These are phyloP conservation scores for Verbascum thapsus DNA, from an alignment of 257 asterid species.

Conservation along the genomic window DNA sequence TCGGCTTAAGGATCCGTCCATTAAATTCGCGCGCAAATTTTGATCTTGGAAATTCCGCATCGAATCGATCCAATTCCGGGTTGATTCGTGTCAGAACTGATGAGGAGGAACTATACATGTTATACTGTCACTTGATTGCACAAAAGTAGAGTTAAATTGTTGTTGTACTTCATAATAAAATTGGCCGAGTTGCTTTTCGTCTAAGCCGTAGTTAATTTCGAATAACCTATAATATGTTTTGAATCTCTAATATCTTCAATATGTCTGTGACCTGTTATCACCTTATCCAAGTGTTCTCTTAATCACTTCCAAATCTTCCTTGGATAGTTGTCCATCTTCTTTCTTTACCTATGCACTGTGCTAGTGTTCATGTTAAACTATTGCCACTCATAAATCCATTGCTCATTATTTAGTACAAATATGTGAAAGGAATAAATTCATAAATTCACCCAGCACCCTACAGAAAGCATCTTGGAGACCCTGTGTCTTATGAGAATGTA, in stretches of 20 bases:
- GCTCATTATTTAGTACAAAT: not conserved
- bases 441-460: not conserved
- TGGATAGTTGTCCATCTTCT: constrained; percentile 4
- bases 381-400: not conserved
- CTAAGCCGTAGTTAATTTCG: not conserved
- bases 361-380: not conserved
- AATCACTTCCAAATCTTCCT: not conserved
- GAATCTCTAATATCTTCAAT: constrained; percentile 8
- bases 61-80: too few relatives aligned
- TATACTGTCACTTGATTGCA: not conserved
- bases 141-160: not conserved
- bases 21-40: too few relatives aligned
- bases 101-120: not conserved
- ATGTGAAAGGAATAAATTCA: not conserved
- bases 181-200: constrained; percentile 20
- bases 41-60: too few relatives aligned
- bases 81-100: too few relatives aligned
- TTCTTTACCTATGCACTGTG: constrained; percentile 12
- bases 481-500: constrained; percentile 1
- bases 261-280: constrained; percentile 5
- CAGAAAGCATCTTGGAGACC: constrained; percentile 13
- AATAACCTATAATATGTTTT: not conserved
- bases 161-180: not conserved
- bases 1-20: too few relatives aligned
- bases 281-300: constrained; percentile 8